Percentiles rank a stretch among this genome's conserved stretches.
phyloP scores from a whole-genome alignment of 805 yeast species.

The Myxozyma vanderwaltii region DNA sequence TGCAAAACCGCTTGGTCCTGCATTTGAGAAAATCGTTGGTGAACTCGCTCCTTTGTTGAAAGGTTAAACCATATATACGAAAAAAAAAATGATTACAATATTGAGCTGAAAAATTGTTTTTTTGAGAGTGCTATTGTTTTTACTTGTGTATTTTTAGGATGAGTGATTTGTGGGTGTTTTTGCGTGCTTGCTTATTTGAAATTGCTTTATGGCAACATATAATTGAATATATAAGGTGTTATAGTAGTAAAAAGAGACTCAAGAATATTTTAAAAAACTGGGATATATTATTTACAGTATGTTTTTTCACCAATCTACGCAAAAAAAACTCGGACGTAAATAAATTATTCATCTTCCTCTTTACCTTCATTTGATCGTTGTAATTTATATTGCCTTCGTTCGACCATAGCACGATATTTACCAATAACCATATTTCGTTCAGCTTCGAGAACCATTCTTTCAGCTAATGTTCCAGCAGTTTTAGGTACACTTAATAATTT shows the following conservation, averaged over 20 bases:
- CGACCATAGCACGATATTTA: constrained; percentile 41
- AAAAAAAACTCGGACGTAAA: too few species aligned
- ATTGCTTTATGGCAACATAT: neutral
- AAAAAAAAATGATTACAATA: too few species aligned
- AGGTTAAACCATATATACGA: neutral
- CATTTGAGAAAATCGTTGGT: constrained; percentile 16
- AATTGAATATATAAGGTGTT: neutral
- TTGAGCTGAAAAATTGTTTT: too few species aligned
- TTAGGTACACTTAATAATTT: constrained; percentile 45
- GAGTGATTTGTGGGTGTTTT: neutral
- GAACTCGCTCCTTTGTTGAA: constrained; percentile 10
- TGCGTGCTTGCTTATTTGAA: neutral
- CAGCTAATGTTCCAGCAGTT: constrained; percentile 46
- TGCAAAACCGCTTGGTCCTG: constrained; percentile 19
- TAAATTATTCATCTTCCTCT: neutral
- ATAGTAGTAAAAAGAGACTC: too few species aligned
- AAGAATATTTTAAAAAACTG: too few species aligned
- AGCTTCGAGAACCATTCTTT: constrained; percentile 44
- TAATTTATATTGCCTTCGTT: constrained; percentile 18
- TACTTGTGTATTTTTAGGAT: neutral
- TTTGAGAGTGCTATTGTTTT: too few species aligned
- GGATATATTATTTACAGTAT: too few species aligned
- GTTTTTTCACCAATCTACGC: too few species aligned
- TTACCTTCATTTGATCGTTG: neutral
- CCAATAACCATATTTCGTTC: constrained; percentile 46